phyloP scores from a whole-genome alignment of 192 early-diverging fungal genomes.

The Spizellomyces sp. region DNA sequence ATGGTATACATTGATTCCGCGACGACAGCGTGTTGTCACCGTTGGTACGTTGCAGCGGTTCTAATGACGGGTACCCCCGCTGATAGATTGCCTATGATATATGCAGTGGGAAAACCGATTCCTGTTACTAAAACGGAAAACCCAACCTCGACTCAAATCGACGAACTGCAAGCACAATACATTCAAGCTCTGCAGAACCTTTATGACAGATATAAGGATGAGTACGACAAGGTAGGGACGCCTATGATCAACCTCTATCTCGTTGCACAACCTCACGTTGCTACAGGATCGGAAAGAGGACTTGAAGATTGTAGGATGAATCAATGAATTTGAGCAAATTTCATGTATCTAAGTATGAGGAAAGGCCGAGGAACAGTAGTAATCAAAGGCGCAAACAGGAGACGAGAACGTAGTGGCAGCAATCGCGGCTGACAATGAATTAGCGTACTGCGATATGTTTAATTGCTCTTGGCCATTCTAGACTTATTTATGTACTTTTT shows the following conservation, averaged over 20 bases:
- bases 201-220: slow-evolving; percentile 69
- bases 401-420: too few relatives aligned
- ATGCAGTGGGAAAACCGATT: slow-evolving; percentile 45
- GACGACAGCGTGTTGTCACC: slow-evolving; percentile 27
- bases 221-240: slow-evolving; percentile 43
- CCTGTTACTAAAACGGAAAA: slow-evolving; percentile 48
- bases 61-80: neutral
- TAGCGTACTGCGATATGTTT: too few relatives aligned
- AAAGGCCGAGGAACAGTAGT: too few relatives aligned
- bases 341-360: too few relatives aligned
- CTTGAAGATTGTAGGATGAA: neutral
- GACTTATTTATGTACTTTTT: too few relatives aligned
- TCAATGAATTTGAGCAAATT: too few relatives aligned
- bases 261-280: neutral
- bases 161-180: slow-evolving; percentile 62
- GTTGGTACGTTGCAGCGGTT: slow-evolving; percentile 14
- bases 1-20: slow-evolving; percentile 54
- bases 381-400: too few relatives aligned
- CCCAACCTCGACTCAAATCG: slow-evolving; percentile 64
- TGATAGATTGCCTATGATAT: neutral
- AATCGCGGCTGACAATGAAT: too few relatives aligned
- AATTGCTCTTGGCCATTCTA: too few relatives aligned
- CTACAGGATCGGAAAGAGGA: slow-evolving; percentile 6
- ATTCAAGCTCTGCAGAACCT: slow-evolving; percentile 62
- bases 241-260: neutral